These are phyloP conservation scores for Diplodia scrobiculata DNA, from an alignment of 2,329 filamentous ascomycete genomes.

Conservation along the genomic window DNA sequence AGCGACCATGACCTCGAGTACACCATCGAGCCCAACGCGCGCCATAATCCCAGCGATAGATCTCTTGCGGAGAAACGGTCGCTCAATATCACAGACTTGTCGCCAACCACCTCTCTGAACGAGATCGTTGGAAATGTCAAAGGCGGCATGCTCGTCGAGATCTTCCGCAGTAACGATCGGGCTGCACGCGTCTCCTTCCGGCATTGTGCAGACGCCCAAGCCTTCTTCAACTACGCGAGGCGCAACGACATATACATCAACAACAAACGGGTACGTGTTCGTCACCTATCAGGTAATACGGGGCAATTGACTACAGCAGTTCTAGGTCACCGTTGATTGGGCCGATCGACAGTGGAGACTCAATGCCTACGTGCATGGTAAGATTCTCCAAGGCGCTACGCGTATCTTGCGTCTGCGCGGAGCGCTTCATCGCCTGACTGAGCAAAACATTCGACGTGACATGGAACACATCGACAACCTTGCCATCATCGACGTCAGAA, in stretches of 20 bases:
- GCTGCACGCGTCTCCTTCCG: conserved; percentile 71
- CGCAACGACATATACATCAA: conserved; percentile 69
- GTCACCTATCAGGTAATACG: background rate
- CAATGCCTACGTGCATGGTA: conserved; percentile 63
- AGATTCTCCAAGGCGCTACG: conserved; percentile 66
- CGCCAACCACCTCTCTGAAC: conserved; percentile 63
- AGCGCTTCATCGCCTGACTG: conserved; percentile 54
- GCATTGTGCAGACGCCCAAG: conserved; percentile 55
- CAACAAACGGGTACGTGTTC: conserved; percentile 62
- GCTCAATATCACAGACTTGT: conserved; percentile 63
- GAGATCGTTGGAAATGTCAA: conserved; percentile 67
- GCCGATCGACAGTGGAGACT: conserved; percentile 70
- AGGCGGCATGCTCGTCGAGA: conserved; percentile 70
- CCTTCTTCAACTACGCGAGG: conserved; percentile 67
- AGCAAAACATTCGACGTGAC: conserved; percentile 67
- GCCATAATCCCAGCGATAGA: background rate
- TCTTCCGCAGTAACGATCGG: conserved; percentile 65
- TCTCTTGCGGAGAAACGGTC: conserved; percentile 52
- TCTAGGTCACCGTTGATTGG: conserved; percentile 69
- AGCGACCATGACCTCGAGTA: background rate
- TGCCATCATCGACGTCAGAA: conserved; percentile 64
- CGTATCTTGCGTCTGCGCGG: conserved; percentile 56
- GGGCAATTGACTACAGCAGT: background rate
- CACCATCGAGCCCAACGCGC: background rate
- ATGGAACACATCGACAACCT: conserved; percentile 83